A percentile compares a stretch with the other conserved stretches of the same genome.
phyloP scores from a whole-genome alignment of 2,329 filamentous ascomycete genomes.

The Daldinia sp. region DNA sequence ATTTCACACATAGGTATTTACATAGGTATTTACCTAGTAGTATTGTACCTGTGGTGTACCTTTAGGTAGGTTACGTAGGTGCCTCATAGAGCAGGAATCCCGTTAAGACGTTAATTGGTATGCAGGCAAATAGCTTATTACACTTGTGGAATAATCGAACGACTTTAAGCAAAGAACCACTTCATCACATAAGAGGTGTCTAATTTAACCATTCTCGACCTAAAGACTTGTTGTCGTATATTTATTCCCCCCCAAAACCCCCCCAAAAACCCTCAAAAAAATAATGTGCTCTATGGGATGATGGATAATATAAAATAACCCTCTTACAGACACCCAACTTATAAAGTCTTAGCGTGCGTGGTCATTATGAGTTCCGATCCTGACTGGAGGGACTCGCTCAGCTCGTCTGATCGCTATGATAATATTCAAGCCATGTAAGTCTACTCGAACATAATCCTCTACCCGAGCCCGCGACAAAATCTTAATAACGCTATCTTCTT shows the following conservation, averaged over 20 bases:
- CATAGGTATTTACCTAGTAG: too few species aligned
- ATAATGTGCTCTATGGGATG: too few species aligned
- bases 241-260: too few species aligned
- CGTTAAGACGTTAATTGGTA: slow-evolving; percentile 8
- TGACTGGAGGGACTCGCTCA: slow-evolving; percentile 61
- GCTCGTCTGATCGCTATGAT: slow-evolving; percentile 68
- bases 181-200: too few species aligned
- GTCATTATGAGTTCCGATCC: slow-evolving; percentile 44
- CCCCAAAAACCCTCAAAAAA: too few species aligned
- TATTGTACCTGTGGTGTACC: too few species aligned
- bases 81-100: too few species aligned
- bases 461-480: not conserved
- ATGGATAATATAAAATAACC: not conserved
- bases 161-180: not conserved
- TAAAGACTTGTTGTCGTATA: too few species aligned
- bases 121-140: not conserved
- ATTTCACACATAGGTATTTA: not conserved
- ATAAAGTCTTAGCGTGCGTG: not conserved
- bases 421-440: slow-evolving; percentile 70
- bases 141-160: too few species aligned
- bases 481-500: slow-evolving; percentile 18
- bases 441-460: slow-evolving; percentile 6
- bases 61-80: too few species aligned
- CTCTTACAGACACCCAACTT: not conserved
- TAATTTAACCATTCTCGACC: too few species aligned